Conservation (phyloP, 805 yeast genomes). For the Suhomyces sp. region DNA sequence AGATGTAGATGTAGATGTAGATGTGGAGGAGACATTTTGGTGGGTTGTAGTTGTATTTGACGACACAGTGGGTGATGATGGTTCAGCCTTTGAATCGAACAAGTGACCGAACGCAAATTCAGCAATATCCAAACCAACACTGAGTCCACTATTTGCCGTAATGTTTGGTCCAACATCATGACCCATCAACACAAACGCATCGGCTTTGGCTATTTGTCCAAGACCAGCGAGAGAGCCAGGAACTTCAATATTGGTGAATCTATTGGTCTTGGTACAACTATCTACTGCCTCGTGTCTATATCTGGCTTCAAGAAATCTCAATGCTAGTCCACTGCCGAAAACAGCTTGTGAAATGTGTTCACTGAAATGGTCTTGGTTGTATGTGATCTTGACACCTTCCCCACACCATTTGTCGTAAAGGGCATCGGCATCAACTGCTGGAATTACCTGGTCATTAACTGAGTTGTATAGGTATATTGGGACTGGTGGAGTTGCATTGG, state of each 20-base stretch:
- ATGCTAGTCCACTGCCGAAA: conserved; percentile 15
- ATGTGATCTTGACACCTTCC: background rate
- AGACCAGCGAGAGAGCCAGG: background rate
- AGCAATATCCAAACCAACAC: background rate
- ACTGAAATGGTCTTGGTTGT: conserved; percentile 13
- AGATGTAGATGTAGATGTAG: background rate
- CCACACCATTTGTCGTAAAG: conserved; percentile 27
- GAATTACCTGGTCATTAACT: conserved; percentile 11
- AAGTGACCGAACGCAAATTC: background rate
- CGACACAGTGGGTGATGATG: background rate
- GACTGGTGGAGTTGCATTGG: conserved; percentile 7
- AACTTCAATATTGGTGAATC: background rate
- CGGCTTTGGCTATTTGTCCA: background rate
- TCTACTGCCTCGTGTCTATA: background rate
- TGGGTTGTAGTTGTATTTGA: background rate
- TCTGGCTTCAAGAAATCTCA: conserved; percentile 17
- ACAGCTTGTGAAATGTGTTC: conserved; percentile 25
- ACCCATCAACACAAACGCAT: background rate
- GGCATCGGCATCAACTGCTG: conserved; percentile 8
- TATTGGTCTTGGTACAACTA: background rate
- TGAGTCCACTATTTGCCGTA: background rate
- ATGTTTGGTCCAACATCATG: background rate
- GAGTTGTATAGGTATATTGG: conserved; percentile 13
- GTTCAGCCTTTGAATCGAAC: background rate
- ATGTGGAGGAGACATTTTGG: background rate